Percentiles rank a stretch among this genome's conserved stretches.
phyloP scores from a whole-genome alignment of 176 grass and related monocot species.

The Carex pumila region DNA sequence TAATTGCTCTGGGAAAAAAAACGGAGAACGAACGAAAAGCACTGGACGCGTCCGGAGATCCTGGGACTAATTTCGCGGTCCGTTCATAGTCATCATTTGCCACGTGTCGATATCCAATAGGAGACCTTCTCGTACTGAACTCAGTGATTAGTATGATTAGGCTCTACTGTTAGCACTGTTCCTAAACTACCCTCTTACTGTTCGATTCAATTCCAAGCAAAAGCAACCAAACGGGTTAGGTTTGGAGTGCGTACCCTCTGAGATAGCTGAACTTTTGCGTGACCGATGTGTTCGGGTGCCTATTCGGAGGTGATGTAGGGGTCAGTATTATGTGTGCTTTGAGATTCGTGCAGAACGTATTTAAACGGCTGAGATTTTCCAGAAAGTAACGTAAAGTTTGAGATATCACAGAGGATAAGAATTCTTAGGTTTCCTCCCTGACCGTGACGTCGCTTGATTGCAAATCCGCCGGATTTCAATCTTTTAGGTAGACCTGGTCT shows the following conservation, averaged over 20 bases:
- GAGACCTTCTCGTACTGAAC: constrained; percentile 5
- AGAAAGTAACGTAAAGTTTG: too few relatives aligned
- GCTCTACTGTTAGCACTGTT: constrained; percentile 3
- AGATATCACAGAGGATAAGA: too few relatives aligned
- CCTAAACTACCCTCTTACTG: neutral
- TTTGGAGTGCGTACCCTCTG: neutral
- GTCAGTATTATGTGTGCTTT: too few relatives aligned
- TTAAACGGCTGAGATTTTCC: too few relatives aligned
- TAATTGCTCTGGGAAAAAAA: neutral
- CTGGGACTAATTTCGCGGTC: neutral
- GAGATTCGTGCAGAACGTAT: too few relatives aligned
- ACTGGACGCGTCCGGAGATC: neutral
- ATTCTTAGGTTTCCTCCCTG: neutral
- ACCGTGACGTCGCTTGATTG: neutral
- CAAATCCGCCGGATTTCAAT: neutral
- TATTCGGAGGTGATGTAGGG: too few relatives aligned
- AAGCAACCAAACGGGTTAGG: constrained; percentile 20
- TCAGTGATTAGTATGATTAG: constrained; percentile 13
- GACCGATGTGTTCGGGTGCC: too few relatives aligned
- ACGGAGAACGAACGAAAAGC: neutral
- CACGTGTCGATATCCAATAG: neutral
- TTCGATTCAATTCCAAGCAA: constrained; percentile 16
- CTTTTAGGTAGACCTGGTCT: neutral
- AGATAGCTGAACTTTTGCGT: too few relatives aligned
- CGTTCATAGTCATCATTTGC: neutral